Percentiles rank a stretch among this genome's conserved stretches.
These are phyloP conservation scores for Lasiosphaeria miniovina DNA, from an alignment of 495 filamentous ascomycete species.

Conservation along the genomic window DNA sequence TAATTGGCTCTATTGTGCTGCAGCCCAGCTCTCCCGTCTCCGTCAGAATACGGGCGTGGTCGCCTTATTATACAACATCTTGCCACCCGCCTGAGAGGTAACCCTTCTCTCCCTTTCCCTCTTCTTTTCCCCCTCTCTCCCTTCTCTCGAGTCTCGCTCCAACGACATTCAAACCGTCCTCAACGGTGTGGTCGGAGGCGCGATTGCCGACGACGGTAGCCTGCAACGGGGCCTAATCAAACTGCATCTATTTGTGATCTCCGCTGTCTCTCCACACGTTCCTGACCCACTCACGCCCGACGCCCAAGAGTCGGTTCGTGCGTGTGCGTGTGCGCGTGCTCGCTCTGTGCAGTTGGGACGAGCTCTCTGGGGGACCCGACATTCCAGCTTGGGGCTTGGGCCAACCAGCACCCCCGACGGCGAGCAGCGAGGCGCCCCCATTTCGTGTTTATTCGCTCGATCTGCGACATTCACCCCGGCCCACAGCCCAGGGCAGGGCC, in stretches of 20 bases:
- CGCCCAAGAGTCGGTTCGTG: not conserved
- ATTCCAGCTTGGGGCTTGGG: constrained; percentile 2
- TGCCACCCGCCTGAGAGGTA: not conserved
- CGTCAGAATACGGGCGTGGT: not conserved
- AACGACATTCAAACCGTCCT: not conserved
- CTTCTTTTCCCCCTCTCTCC: not conserved
- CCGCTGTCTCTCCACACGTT: constrained; percentile 5
- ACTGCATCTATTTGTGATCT: not conserved
- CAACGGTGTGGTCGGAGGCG: not conserved
- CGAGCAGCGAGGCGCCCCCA: constrained; percentile 5
- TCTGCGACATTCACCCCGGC: constrained; percentile 27
- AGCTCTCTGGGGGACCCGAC: not conserved
- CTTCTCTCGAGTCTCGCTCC: not conserved
- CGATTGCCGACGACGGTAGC: not conserved
- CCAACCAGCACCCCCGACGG: constrained; percentile 13
- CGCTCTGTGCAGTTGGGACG: not conserved
- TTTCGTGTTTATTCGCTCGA: constrained; percentile 25
- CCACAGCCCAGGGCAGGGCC: constrained; percentile 1
- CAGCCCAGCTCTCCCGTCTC: no score
- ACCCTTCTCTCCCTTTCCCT: constrained; percentile 2
- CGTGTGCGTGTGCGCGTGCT: not conserved
- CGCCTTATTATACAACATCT: constrained; percentile 8
- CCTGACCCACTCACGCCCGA: not conserved
- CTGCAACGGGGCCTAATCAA: not conserved
- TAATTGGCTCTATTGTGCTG: no score